Evolutionary conservation across 768 basidiomycete genomes (phyloP), one percentile per base, ranked within the genome.

Genomic region (Auricularia auricula-judae): DNA sequence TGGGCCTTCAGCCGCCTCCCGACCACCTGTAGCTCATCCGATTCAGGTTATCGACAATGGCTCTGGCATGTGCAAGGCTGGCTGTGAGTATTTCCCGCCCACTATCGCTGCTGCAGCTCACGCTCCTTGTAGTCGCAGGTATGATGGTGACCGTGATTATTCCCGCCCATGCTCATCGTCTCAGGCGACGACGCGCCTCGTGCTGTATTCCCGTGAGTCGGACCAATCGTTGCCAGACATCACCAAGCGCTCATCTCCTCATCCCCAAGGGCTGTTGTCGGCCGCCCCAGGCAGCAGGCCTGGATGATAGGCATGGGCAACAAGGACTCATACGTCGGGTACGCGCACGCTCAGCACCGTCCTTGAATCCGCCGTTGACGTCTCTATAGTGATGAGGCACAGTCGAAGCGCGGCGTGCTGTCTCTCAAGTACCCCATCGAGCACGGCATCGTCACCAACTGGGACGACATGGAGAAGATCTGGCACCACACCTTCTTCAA

Each of bases 221-320:
- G 8, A 7, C 10, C 36, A 23, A 3, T 35, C n/a, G 11, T 58
- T 18, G 5, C 29, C 2, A 23, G 29, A 7, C 36, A 39, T 21
- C 16, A n/a, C 44, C n/a, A 21, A 21, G 18, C 39, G 18, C 36
- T 51, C 42, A 51, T 21, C 43, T 7, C 39, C 1, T 42, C 39
- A 14, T 42, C 39, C 39, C 12, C 8, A 66, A 80, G 79, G 35
- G 87, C 86, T 36, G 87, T 88, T 71, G 86, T 87, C 70, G 86
- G 86, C 69, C 84, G 86, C 69, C 86, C 86, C 67, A 83, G 85
- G 71, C 85, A 88, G 76, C 82, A 84, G 74, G 85, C 85, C 79
- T 84, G 86, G 67, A 87, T 88, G 86, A 85, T 88, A 70, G 86
- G 86, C 67, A 87, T 88, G 85, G 85, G 85, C 66, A 84, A 86